phyloP scores from a whole-genome alignment of 2,329 filamentous ascomycete species.

The Fusarium bulbicola region DNA sequence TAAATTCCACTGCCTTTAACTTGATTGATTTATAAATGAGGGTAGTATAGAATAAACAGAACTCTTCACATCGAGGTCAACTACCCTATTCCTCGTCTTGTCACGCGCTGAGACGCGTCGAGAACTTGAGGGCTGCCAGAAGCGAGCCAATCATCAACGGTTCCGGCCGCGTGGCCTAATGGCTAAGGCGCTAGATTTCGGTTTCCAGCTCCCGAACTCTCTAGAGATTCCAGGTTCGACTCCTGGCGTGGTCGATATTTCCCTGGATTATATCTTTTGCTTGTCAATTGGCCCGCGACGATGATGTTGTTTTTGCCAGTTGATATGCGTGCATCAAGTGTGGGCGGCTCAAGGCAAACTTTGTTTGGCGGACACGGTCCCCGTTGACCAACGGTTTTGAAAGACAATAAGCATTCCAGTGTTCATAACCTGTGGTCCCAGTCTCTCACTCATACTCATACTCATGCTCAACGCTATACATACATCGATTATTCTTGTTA shows the following conservation, averaged over 20 bases:
- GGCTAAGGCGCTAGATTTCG: constrained; percentile 30
- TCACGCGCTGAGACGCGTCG: rapidly evolving
- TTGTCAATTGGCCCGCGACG: no score
- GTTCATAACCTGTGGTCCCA: no score
- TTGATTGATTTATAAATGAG: no score
- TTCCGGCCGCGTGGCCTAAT: constrained; percentile 27
- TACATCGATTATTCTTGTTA: not conserved
- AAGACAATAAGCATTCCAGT: not conserved
- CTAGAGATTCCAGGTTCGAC: constrained; percentile 29
- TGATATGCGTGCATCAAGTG: no score
- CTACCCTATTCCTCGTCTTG: not conserved
- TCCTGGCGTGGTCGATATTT: constrained; percentile 19
- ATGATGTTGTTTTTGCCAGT: not conserved
- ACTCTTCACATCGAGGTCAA: no score
- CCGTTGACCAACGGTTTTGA: not conserved
- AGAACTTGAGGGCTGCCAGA: rapidly evolving
- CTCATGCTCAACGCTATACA: constrained; percentile 8
- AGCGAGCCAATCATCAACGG: constrained; percentile 1
- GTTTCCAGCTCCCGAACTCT: not conserved
- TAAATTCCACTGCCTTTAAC: no score
- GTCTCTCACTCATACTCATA: not conserved
- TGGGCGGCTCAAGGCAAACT: not conserved
- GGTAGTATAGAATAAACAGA: rapidly evolving
- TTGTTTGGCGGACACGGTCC: no score
- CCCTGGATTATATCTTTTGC: not conserved